phyloP scores from a whole-genome alignment of 176 grass and related monocot species.

The Tillandsia fasciculata region DNA sequence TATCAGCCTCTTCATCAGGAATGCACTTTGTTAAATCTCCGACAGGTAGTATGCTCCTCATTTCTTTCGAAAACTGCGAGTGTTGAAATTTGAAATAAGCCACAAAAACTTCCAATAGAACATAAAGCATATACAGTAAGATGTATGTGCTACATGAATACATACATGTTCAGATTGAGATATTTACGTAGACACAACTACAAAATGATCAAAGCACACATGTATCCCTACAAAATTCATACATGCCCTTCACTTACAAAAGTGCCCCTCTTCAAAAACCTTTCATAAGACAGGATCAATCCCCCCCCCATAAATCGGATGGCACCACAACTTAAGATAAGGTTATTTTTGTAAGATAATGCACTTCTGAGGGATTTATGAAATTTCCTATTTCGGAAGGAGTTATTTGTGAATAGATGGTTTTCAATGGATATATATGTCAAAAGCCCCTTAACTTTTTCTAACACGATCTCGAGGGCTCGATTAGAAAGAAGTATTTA shows the following conservation, averaged over 20 bases:
- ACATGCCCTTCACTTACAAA: too few species aligned
- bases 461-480: neutral
- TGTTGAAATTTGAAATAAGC: neutral
- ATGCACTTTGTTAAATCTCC: conserved; percentile 75
- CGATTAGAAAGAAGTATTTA: conserved; percentile 12
- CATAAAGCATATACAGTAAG: neutral
- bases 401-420: too few species aligned
- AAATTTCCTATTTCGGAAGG: neutral
- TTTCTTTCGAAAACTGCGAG: conserved; percentile 70
- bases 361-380: neutral
- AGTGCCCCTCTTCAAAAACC: too few species aligned
- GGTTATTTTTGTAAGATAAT: too few species aligned
- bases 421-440: too few species aligned
- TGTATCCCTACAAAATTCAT: too few species aligned
- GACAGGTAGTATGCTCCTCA: conserved; percentile 89
- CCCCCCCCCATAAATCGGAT: too few species aligned
- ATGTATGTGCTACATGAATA: too few species aligned
- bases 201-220: too few species aligned
- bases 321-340: neutral
- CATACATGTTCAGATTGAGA: too few species aligned
- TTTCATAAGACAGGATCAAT: too few species aligned
- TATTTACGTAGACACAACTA: too few species aligned
- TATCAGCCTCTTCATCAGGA: conserved; percentile 75
- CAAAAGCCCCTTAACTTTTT: neutral
- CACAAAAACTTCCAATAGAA: neutral